These are phyloP conservation scores for Saccharum hybrid DNA, from an alignment of 202 grass and related monocot species.

Conservation along the genomic window DNA sequence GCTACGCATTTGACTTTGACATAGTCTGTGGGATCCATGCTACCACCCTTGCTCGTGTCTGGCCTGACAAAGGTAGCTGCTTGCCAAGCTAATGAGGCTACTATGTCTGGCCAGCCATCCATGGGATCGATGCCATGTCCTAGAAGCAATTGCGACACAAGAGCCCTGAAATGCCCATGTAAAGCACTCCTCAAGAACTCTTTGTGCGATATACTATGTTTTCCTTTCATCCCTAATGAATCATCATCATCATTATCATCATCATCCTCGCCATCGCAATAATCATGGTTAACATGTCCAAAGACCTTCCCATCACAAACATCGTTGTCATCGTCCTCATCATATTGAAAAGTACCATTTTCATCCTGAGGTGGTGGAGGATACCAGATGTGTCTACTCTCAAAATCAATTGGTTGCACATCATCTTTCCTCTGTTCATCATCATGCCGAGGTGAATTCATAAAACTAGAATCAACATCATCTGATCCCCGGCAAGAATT, in stretches of 20 bases:
- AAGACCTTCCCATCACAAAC: conserved; percentile 47
- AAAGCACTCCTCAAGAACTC: conserved; percentile 70
- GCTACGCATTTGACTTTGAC: conserved; percentile 95
- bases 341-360: conserved; percentile 68
- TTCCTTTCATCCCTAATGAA: conserved; percentile 46
- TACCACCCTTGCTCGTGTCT: conserved; percentile 89
- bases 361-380: conserved; percentile 76
- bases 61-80: conserved; percentile 90
- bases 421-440: conserved; percentile 46
- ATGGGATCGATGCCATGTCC: conserved; percentile 71
- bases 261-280: conserved; percentile 34
- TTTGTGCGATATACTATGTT: conserved; percentile 68
- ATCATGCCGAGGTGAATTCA: conserved; percentile 44
- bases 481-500: conserved; percentile 51
- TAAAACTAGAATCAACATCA: conserved; percentile 52
- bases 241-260: conserved; percentile 42
- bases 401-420: conserved; percentile 61
- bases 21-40: conserved; percentile 92
- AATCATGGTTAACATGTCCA: conserved; percentile 42
- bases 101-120: conserved; percentile 74
- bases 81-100: conserved; percentile 86
- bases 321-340: conserved; percentile 63
- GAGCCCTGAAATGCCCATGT: conserved; percentile 87
- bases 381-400: conserved; percentile 73
- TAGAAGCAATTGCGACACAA: conserved; percentile 81